A percentile compares a stretch with the other conserved stretches of the same genome.
phyloP scores from a whole-genome alignment of 2,329 filamentous ascomycete genomes.

The Penicillium corylophilum region DNA sequence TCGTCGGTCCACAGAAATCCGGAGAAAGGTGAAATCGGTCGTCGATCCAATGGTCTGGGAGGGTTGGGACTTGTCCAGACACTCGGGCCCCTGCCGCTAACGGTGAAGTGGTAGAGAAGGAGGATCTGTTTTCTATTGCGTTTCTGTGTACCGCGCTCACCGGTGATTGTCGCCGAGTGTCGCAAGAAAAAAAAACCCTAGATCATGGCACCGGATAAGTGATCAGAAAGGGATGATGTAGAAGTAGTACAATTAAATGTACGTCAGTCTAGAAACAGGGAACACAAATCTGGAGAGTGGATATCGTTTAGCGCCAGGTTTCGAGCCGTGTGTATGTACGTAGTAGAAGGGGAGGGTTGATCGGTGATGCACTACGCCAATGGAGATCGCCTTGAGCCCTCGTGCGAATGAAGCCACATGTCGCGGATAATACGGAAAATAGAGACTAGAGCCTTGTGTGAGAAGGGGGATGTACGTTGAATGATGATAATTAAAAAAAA shows the following conservation, averaged over 20 bases:
- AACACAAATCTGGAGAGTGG: conserved; percentile 15
- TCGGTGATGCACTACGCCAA: conserved; percentile 4
- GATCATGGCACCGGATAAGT: neutral
- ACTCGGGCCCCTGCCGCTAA: neutral
- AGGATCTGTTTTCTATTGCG: neutral
- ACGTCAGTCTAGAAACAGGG: conserved; percentile 24
- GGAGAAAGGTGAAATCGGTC: neutral
- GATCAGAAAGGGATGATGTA: neutral
- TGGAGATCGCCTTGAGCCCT: conserved; percentile 9
- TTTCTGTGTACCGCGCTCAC: neutral
- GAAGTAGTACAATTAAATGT: conserved; percentile 15
- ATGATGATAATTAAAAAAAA: neutral
- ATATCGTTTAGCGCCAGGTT: conserved; percentile 4
- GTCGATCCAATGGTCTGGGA: neutral
- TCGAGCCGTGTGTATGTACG: neutral
- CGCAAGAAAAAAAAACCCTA: neutral
- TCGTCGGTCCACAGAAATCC: neutral
- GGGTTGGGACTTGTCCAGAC: neutral
- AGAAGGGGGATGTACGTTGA: too few relatives aligned
- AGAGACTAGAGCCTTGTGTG: neutral
- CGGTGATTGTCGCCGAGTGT: neutral
- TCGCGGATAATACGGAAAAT: conserved; percentile 4
- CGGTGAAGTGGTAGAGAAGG: neutral
- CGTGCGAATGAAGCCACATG: conserved; percentile 12
- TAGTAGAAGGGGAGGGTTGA: neutral